phyloP scores from a whole-genome alignment of 441 rosid genomes.

The Breynia disticha region DNA sequence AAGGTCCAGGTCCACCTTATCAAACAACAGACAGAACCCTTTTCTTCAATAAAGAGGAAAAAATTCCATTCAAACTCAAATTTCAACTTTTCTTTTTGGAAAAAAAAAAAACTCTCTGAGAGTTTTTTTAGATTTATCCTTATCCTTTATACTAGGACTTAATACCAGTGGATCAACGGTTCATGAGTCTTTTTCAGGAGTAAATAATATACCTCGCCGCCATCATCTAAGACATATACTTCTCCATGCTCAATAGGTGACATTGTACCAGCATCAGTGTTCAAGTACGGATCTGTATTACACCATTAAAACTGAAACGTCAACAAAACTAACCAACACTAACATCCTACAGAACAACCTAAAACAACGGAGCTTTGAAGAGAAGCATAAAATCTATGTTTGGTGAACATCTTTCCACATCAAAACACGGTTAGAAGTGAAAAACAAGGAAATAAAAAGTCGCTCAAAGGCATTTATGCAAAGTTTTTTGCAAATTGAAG shows the following conservation, averaged over 20 bases:
- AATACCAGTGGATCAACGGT: too few relatives aligned
- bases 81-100: neutral
- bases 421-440: neutral
- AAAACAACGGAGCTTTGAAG: neutral
- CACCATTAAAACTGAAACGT: neutral
- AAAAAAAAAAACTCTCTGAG: too few relatives aligned
- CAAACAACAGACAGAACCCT: slow-evolving; percentile 2
- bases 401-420: neutral
- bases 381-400: neutral
- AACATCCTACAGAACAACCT: neutral
- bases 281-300: slow-evolving; percentile 79
- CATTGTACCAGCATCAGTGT: slow-evolving; percentile 99
- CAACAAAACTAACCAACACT: neutral
- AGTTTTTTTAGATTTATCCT: too few relatives aligned
- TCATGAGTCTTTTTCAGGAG: neutral
- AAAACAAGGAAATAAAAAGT: neutral
- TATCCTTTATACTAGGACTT: too few relatives aligned
- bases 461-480: neutral
- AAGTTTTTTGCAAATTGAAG: neutral
- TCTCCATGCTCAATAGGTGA: slow-evolving; percentile 98
- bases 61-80: neutral
- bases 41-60: neutral
- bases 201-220: slow-evolving; percentile 73
- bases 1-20: slow-evolving; percentile 94
- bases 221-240: slow-evolving; percentile 94